Conservation (phyloP, 75 land plant genomes). For the Isoetes taiwanensis region DNA sequence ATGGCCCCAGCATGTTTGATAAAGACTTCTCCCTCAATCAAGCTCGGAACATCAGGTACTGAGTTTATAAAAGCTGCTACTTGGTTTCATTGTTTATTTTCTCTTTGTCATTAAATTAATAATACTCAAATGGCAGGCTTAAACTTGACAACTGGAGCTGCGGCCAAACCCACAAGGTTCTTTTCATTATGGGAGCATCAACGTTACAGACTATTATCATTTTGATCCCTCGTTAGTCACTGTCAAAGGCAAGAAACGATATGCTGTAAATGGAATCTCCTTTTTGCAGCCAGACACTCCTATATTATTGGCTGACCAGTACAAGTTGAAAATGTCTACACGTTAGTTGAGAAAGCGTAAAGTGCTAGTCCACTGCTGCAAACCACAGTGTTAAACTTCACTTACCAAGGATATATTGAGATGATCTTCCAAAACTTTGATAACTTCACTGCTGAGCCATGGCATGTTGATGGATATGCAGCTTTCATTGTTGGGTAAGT, state of each 20-base stretch:
- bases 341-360: background rate
- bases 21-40: slow-evolving; percentile 67
- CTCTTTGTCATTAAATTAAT: too few species aligned
- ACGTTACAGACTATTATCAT: slow-evolving; percentile 36
- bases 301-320: slow-evolving; percentile 72
- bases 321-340: slow-evolving; percentile 40
- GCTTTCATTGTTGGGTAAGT: slow-evolving; percentile 4
- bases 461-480: slow-evolving; percentile 8
- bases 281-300: slow-evolving; percentile 53
- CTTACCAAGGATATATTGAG: background rate
- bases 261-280: slow-evolving; percentile 64
- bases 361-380: background rate
- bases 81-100: too few species aligned
- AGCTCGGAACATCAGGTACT: slow-evolving; percentile 72
- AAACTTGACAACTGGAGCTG: slow-evolving; percentile 84
- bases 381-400: background rate
- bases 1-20: slow-evolving; percentile 58
- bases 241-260: slow-evolving; percentile 54
- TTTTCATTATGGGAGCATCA: slow-evolving; percentile 57
- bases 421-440: slow-evolving; percentile 1
- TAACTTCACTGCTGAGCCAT: background rate
- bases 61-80: too few species aligned
- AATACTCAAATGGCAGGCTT: too few species aligned
- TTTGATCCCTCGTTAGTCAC: slow-evolving; percentile 46
- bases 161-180: slow-evolving; percentile 86